These are phyloP conservation scores for Rhynchospora tenuis DNA, from an alignment of 176 grass and related monocot genomes.

Conservation along the genomic window DNA sequence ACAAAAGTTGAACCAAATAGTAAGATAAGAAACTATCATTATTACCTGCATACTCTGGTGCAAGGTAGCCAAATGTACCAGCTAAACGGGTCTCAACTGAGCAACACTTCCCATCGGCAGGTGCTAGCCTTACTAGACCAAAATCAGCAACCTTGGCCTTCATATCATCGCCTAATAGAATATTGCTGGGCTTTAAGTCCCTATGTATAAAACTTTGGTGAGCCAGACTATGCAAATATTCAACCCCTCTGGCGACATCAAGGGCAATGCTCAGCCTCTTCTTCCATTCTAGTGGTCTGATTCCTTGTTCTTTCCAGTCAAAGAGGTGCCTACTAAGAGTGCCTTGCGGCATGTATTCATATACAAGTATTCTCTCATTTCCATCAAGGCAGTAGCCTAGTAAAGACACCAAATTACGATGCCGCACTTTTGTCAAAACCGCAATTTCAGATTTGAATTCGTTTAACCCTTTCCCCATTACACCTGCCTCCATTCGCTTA, in stretches of 20 bases:
- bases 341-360: slow-evolving; percentile 96
- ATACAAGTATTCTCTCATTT: slow-evolving; percentile 88
- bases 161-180: slow-evolving; percentile 96
- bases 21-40: slow-evolving; percentile 17
- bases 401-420: slow-evolving; percentile 80
- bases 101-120: slow-evolving; percentile 77
- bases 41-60: slow-evolving; percentile 95
- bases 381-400: slow-evolving; percentile 92
- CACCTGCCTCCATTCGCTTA: slow-evolving; percentile 86
- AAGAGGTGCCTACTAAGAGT: slow-evolving; percentile 71
- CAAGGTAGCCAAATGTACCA: slow-evolving; percentile 92
- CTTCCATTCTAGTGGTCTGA: slow-evolving; percentile 86
- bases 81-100: slow-evolving; percentile 79
- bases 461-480: slow-evolving; percentile 93
- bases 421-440: slow-evolving; percentile 86
- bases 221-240: slow-evolving; percentile 82
- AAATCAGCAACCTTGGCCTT: slow-evolving; percentile 97
- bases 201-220: slow-evolving; percentile 98
- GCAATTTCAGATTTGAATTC: slow-evolving; percentile 91
- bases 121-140: slow-evolving; percentile 82
- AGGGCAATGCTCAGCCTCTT: slow-evolving; percentile 73
- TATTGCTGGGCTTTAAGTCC: slow-evolving; percentile 91
- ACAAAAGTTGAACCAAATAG: neutral
- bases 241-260: slow-evolving; percentile 94
- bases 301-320: slow-evolving; percentile 55